Percentiles rank a stretch among this genome's conserved stretches.
These are phyloP conservation scores for Eucalyptus microcorys DNA, from an alignment of 345 rosid genomes.

Conservation along the genomic window DNA sequence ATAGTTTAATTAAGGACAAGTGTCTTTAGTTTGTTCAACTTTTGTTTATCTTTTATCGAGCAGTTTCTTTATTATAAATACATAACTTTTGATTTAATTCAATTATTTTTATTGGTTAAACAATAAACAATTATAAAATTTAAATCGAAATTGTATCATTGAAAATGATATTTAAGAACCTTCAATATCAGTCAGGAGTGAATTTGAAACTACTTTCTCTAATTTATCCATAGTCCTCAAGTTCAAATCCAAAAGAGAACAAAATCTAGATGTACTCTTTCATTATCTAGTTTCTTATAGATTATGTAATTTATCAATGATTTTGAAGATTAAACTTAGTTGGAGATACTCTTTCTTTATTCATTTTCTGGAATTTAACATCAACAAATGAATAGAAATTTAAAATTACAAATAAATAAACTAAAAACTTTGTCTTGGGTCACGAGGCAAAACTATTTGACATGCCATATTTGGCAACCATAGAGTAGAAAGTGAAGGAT, in stretches of 20 bases:
- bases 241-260: not conserved
- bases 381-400: no score
- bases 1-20: not conserved
- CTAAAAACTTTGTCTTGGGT: no score
- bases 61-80: not conserved
- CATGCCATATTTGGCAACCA: no score
- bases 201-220: not conserved
- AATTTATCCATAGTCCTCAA: not conserved
- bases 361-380: no score
- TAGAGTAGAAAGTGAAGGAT: no score
- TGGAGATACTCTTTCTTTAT: not conserved
- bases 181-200: not conserved
- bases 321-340: not conserved
- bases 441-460: no score
- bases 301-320: not conserved
- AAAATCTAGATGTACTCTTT: no score
- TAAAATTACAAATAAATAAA: no score
- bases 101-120: not conserved
- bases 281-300: no score
- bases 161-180: not conserved
- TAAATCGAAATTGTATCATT: no score
- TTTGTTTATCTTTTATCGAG: not conserved
- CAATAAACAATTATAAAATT: no score
- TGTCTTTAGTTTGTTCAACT: not conserved
- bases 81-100: not conserved